Percentiles rank a stretch among this genome's conserved stretches.
Evolutionary conservation across 2,329 filamentous ascomycete genomes (phyloP).

Genomic region (Diaporthe helianthi): DNA sequence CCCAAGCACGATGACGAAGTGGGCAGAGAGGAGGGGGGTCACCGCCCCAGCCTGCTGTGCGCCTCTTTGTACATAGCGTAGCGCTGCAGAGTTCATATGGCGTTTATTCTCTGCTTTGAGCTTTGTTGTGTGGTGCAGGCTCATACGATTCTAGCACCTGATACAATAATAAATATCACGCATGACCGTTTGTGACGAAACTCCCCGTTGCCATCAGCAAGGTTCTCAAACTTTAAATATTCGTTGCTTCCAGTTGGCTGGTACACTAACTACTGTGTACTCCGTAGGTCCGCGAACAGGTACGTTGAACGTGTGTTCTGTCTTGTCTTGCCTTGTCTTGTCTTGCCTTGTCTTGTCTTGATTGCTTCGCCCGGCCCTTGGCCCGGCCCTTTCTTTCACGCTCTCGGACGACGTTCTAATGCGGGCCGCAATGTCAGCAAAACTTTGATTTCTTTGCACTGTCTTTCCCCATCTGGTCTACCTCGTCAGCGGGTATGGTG

Average conservation of each 20-base stretch:
- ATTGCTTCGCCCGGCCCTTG: background rate
- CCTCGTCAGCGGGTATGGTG: conserved; percentile 10
- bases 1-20: conserved; percentile 30
- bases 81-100: background rate
- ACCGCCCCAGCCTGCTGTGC: conserved; percentile 14
- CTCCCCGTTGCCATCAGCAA: background rate
- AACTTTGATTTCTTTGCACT: conserved; percentile 20
- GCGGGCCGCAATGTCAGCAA: conserved; percentile 26
- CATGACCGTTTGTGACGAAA: conserved; percentile 28
- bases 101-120: background rate
- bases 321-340: conserved; percentile 1
- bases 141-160: conserved; percentile 7
- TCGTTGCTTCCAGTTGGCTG: conserved; percentile 15
- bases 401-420: conserved; percentile 6
- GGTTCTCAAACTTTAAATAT: conserved; percentile 18
- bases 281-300: conserved; percentile 19
- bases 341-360: background rate
- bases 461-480: background rate
- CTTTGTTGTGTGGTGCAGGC: background rate
- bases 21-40: background rate
- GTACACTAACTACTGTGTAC: no score
- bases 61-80: no score
- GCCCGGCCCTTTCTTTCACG: background rate
- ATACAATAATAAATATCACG: background rate
- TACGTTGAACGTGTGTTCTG: conserved; percentile 16